These are phyloP conservation scores for Zygosaccharomyces gambellarensis DNA, from an alignment of 805 yeast species.

Conservation along the genomic window DNA sequence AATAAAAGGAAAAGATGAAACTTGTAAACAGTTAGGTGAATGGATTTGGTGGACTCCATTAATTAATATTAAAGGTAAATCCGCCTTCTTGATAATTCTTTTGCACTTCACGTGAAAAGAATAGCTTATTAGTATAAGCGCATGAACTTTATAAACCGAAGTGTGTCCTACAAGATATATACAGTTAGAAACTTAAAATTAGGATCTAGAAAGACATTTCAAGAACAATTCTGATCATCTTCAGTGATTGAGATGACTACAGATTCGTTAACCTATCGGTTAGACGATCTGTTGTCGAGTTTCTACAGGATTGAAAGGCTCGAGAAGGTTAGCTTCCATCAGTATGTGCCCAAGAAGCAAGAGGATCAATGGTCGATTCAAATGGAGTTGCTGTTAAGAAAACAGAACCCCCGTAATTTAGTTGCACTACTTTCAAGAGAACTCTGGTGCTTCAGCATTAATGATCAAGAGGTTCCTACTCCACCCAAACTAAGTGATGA, in stretches of 20 bases:
- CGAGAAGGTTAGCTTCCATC: conserved; percentile 32
- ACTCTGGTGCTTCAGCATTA: conserved; percentile 41
- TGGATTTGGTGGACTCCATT: not conserved
- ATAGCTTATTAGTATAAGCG: not conserved
- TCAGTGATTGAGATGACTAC: conserved; percentile 4
- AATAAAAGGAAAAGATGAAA: not conserved
- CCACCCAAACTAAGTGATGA: conserved; percentile 18
- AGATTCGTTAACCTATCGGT: conserved; percentile 15
- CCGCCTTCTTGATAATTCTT: not conserved
- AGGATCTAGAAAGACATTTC: not conserved
- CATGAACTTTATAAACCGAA: not conserved
- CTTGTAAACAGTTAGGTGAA: not conserved
- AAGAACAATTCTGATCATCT: not conserved
- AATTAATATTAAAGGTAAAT: not conserved
- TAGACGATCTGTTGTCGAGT: conserved; percentile 30
- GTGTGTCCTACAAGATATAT: not conserved
- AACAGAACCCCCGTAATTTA: conserved; percentile 34
- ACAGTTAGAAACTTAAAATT: not conserved
- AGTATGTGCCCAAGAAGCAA: conserved; percentile 30
- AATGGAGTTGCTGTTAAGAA: conserved; percentile 38
- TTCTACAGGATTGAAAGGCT: conserved; percentile 29
- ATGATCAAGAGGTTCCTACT: conserved; percentile 37
- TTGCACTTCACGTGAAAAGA: conserved; percentile 2
- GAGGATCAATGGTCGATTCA: conserved; percentile 42
- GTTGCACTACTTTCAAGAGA: conserved; percentile 40